These are phyloP conservation scores for Colletotrichum cordylinicola DNA, from an alignment of 2,329 filamentous ascomycete genomes.

Conservation along the genomic window DNA sequence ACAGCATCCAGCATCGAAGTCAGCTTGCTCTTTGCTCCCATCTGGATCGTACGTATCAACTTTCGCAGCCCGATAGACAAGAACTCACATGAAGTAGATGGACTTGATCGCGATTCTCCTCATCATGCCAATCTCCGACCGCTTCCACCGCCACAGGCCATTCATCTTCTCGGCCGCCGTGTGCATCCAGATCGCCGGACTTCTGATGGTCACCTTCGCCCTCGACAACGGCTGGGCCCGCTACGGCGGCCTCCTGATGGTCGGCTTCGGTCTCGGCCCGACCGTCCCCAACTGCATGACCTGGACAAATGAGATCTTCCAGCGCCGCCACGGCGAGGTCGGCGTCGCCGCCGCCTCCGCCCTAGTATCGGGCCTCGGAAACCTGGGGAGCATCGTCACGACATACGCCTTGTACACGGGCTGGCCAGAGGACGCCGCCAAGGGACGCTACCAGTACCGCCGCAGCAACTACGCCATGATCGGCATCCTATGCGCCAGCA, in stretches of 20 bases:
- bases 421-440: conserved; percentile 78
- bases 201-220: conserved; percentile 80
- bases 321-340: conserved; percentile 86
- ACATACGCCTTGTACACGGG: conserved; percentile 90
- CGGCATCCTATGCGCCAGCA: conserved; percentile 80
- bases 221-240: conserved; percentile 76
- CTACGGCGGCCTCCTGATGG: conserved; percentile 87
- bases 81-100: conserved; percentile 54
- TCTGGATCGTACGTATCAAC: conserved; percentile 77
- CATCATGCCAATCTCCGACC: conserved; percentile 84
- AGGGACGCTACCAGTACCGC: conserved; percentile 74
- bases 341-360: conserved; percentile 87
- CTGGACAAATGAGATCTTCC: conserved; percentile 91
- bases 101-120: conserved; percentile 87
- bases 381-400: conserved; percentile 84
- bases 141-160: conserved; percentile 81
- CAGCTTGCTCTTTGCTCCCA: conserved; percentile 85
- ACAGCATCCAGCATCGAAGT: conserved; percentile 75
- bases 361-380: conserved; percentile 85
- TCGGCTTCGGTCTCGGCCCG: conserved; percentile 88
- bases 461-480: conserved; percentile 90
- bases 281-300: conserved; percentile 95
- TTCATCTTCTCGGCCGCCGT: conserved; percentile 81
- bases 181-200: conserved; percentile 80
- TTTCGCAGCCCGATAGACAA: neutral